Evolutionary conservation across 495 filamentous ascomycete species (phyloP).

Genomic region (Penicillium taxi): DNA sequence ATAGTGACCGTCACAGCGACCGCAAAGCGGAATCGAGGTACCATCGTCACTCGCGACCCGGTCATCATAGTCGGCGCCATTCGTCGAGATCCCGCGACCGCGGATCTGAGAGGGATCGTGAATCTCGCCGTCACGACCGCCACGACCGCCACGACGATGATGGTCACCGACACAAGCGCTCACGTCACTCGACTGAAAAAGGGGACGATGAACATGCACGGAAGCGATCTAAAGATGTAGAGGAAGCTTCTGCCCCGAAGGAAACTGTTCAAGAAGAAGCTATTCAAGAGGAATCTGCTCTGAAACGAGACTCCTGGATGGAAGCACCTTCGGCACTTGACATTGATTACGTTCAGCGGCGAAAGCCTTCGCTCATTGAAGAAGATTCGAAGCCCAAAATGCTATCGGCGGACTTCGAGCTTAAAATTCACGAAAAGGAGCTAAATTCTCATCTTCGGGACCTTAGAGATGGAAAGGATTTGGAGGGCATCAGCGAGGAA

Average conservation of each 20-base stretch:
- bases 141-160: constrained; percentile 37
- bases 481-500: constrained; percentile 45
- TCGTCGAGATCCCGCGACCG: constrained; percentile 39
- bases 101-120: constrained; percentile 22
- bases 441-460: constrained; percentile 67
- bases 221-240: constrained; percentile 26
- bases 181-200: constrained; percentile 40
- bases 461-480: constrained; percentile 46
- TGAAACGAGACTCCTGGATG: constrained; percentile 89
- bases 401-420: constrained; percentile 58
- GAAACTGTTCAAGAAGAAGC: constrained; percentile 31
- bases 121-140: constrained; percentile 30
- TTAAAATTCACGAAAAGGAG: constrained; percentile 74
- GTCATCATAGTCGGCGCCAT: constrained; percentile 38
- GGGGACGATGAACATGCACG: constrained; percentile 29
- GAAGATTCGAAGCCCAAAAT: constrained; percentile 38
- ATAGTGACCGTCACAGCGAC: constrained; percentile 34
- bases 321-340: constrained; percentile 71
- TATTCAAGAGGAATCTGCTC: too few relatives aligned
- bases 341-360: constrained; percentile 75
- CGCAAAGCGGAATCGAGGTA: too few relatives aligned
- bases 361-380: constrained; percentile 34
- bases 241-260: constrained; percentile 16
- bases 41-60: constrained; percentile 31
- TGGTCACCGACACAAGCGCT: constrained; percentile 48